Evolutionary conservation across 2,329 filamentous ascomycete genomes (phyloP).

Genomic region (Laburnicola sp.): DNA sequence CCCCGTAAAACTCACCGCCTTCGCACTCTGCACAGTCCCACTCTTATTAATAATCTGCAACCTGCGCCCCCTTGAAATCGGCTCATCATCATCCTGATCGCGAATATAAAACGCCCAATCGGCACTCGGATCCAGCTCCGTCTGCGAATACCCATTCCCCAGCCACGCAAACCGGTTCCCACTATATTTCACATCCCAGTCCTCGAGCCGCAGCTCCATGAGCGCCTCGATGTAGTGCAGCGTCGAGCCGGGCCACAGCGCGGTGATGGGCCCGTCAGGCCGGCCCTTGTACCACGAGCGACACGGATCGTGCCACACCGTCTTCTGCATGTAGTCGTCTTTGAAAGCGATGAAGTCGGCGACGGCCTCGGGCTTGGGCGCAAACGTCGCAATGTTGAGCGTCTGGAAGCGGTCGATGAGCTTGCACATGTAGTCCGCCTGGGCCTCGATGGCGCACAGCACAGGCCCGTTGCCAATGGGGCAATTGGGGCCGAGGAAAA

Average conservation of each 20-base stretch:
- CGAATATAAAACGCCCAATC: constrained; percentile 45
- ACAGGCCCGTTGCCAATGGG: constrained; percentile 50
- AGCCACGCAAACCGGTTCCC: constrained; percentile 45
- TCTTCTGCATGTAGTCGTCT: constrained; percentile 51
- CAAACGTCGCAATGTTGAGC: constrained; percentile 50
- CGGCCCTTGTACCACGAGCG: constrained; percentile 49
- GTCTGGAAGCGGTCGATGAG: constrained; percentile 56
- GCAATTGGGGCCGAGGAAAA: constrained; percentile 49
- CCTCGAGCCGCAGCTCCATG: constrained; percentile 51
- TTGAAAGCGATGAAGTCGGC: constrained; percentile 56
- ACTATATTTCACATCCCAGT: constrained; percentile 50
- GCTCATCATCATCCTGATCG: constrained; percentile 40
- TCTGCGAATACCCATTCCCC: constrained; percentile 44
- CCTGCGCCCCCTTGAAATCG: constrained; percentile 28
- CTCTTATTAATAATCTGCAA: constrained; percentile 37
- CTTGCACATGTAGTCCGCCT: constrained; percentile 56
- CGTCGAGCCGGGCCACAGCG: constrained; percentile 51
- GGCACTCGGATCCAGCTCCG: constrained; percentile 40
- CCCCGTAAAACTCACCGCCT: constrained; percentile 23
- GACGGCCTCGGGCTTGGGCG: constrained; percentile 52
- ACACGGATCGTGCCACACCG: constrained; percentile 53
- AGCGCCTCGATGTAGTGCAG: constrained; percentile 57
- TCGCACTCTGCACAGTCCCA: constrained; percentile 27
- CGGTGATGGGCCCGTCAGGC: constrained; percentile 43
- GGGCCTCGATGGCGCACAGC: constrained; percentile 50